A percentile compares a stretch with the other conserved stretches of the same genome.
Conservation (phyloP, 257 asterid species). For the Fraxinus excelsior region DNA sequence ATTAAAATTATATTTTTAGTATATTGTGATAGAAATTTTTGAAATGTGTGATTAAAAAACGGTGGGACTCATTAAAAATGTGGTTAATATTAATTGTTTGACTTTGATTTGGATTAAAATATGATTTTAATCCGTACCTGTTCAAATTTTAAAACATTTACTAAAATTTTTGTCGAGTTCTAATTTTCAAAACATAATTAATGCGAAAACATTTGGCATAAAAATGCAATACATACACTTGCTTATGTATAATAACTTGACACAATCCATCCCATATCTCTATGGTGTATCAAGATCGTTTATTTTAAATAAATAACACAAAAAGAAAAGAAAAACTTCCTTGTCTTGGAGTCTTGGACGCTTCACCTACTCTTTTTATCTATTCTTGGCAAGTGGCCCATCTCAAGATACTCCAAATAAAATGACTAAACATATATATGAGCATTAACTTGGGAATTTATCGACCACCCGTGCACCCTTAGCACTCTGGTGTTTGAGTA, state of each 20-base stretch:
- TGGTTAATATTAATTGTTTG: too few species aligned
- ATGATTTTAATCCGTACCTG: too few species aligned
- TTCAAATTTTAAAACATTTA: too few species aligned
- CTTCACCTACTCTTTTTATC: constrained; percentile 24
- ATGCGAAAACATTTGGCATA: too few species aligned
- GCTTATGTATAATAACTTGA: background rate
- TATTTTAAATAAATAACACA: constrained; percentile 8
- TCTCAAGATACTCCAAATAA: constrained; percentile 44
- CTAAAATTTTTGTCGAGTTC: too few species aligned
- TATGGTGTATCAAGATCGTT: background rate
- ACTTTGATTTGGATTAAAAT: too few species aligned
- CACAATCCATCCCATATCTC: background rate
- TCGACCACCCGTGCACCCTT: background rate
- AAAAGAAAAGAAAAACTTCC: background rate
- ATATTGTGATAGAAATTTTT: too few species aligned
- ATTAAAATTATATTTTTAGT: too few species aligned
- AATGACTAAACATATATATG: background rate
- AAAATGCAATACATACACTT: background rate
- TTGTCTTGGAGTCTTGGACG: constrained; percentile 43
- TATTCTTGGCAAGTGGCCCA: constrained; percentile 33
- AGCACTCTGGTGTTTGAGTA: constrained; percentile 75
- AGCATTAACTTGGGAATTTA: background rate
- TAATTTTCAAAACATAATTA: too few species aligned
- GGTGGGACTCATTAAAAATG: too few species aligned
- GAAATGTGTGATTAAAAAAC: too few species aligned